A percentile compares a stretch with the other conserved stretches of the same genome.
Conservation (phyloP, 1,284 basidiomycete species). For the Trametes hirsuta region DNA sequence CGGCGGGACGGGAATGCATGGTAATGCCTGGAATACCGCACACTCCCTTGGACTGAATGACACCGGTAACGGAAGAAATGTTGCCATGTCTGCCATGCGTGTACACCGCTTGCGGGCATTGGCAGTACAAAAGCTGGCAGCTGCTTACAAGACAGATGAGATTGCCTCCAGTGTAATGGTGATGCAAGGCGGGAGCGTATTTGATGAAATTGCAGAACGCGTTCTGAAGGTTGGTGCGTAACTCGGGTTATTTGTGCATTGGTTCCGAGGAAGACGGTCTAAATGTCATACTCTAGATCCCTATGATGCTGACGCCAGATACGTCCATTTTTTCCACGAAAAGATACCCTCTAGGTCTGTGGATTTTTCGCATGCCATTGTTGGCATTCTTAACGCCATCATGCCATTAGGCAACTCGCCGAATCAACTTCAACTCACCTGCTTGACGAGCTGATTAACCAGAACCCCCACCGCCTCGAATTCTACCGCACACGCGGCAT, state of each 20-base stretch:
- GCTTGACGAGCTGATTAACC: constrained; percentile 73
- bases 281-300: constrained; percentile 53
- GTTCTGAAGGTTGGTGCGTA: constrained; percentile 73
- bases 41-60: constrained; percentile 64
- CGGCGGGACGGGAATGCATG: constrained; percentile 36
- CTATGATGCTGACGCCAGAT: constrained; percentile 74
- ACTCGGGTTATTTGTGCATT: not conserved
- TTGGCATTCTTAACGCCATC: not conserved
- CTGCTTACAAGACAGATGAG: constrained; percentile 81
- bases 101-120: constrained; percentile 75
- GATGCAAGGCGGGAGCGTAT: constrained; percentile 87
- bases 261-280: not conserved
- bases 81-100: constrained; percentile 81
- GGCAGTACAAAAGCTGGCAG: constrained; percentile 81
- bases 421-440: constrained; percentile 75
- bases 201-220: constrained; percentile 82
- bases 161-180: constrained; percentile 88
- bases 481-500: constrained; percentile 83
- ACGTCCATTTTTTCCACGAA: constrained; percentile 89
- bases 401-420: constrained; percentile 67
- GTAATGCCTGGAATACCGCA: constrained; percentile 58
- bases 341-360: constrained; percentile 84
- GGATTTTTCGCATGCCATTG: not conserved
- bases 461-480: constrained; percentile 73
- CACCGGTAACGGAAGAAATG: constrained; percentile 62